phyloP scores from a whole-genome alignment of 129 eudicot genomes.

The Cynara cardunculus region DNA sequence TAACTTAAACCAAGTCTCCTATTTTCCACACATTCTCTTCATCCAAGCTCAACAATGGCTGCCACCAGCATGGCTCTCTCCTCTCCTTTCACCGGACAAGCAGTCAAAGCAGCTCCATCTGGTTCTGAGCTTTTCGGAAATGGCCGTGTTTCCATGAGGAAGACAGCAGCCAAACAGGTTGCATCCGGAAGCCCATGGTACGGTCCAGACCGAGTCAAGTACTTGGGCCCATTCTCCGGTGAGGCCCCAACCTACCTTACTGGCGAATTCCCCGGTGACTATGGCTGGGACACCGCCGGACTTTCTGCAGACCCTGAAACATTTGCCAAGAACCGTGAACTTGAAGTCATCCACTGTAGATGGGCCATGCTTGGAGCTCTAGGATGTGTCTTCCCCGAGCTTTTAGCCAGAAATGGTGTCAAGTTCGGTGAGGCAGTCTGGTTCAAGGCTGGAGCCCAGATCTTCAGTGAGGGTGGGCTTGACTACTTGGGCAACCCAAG shows the following conservation, averaged over 20 bases:
- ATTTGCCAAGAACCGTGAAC: constrained; percentile 6
- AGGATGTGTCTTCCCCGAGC: constrained; percentile 1
- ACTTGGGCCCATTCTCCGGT: constrained; percentile 12
- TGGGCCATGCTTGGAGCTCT: constrained; percentile 5
- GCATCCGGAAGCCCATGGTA: background rate
- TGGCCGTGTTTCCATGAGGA: background rate
- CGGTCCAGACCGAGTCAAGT: constrained; percentile 8
- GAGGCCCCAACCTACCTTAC: constrained; percentile 4
- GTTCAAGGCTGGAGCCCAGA: constrained; percentile 15
- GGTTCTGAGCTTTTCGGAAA: background rate
- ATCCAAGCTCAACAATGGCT: background rate
- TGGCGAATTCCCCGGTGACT: constrained; percentile 2
- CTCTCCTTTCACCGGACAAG: constrained; percentile 4
- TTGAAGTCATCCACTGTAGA: background rate
- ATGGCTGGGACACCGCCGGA: constrained; percentile 5
- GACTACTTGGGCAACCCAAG: constrained; percentile 31
- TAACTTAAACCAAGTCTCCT: background rate
- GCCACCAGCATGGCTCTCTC: constrained; percentile 10
- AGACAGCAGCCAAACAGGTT: constrained; percentile 3
- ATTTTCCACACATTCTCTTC: background rate
- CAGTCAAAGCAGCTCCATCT: background rate
- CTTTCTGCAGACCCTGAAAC: constrained; percentile 5
- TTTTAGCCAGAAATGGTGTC: background rate
- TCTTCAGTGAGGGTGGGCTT: constrained; percentile 20
- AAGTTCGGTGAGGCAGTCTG: constrained; percentile 7